Evolutionary conservation across 2,329 filamentous ascomycete species (phyloP), one percentile per base, ranked within the genome.

Genomic region (Colletotrichum melonis): DNA sequence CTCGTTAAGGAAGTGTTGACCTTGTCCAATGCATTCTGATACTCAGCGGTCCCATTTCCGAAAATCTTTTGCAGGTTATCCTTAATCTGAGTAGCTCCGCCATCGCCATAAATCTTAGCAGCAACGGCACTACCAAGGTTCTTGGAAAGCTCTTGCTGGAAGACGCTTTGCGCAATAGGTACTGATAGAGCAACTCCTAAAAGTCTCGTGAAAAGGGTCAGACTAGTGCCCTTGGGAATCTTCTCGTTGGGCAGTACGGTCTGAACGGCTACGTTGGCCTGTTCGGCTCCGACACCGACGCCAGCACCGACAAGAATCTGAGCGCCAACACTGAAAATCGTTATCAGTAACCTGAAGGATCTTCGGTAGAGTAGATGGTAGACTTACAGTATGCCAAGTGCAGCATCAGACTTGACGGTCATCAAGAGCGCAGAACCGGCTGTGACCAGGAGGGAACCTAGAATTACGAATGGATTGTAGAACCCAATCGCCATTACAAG

Each of bases 1-100:
- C 85, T 79, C 1, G 84, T 84, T 12, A 92, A 77, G 0, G 90
- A 86, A 3, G 81, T 76, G 76, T 92, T 92, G 80, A 92, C 92
- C 0, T 87, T 88, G 7, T 57, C 24, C 7, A 80, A 24, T 0
- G 77, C 67, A 24, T 19, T 24, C 2, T 19, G n/a, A 28, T 24
- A 59, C 24, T 22, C 58, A 7, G 49, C 2, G 46, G 67, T 24
- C 28, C 88, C 2, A 84, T 79, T 0, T 83, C 78, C 72, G 24
- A 62, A 49, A 1, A 62, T 62, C 2, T 5, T 14, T 30, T 26
- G 38, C 16, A 62, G 35, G 5, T 62, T 62, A 0, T 59, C 57
- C 9, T 59, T 59, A 2, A 59, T 38, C 4, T 26, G 30, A 5
- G 57, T 59, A 24, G 38, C 38, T 6, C 88, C 86, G 24, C 95